phyloP scores from a whole-genome alignment of 164 flowering plant species.

The grape (Vitis vinifera) region ASM3070453v1 NC_081822.1:7124001-7124500 shows the following conservation, averaged over 20 bases:
- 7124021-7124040: neutral
- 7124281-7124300: conserved; percentile 79
- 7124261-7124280: conserved; percentile 73
- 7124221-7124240: conserved; percentile 61
- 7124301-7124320: conserved; percentile 94
- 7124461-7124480: no score
- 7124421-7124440: no score
- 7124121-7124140: conserved; percentile 86
- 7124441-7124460: no score
- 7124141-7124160: conserved; percentile 37
- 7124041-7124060: neutral
- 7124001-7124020: neutral
- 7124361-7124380: neutral
- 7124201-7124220: neutral
- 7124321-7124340: conserved; percentile 79
- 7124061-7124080: conserved; percentile 45
- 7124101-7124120: conserved; percentile 74
- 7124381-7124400: neutral
- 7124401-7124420: no score
- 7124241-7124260: conserved; percentile 58
- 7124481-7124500: no score
- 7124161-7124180: no score
- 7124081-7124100: conserved; percentile 71
- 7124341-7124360: neutral
- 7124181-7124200: neutral